Conservation (phyloP, 352 stramenopile species). For the Phytopythium boreale region DNA sequence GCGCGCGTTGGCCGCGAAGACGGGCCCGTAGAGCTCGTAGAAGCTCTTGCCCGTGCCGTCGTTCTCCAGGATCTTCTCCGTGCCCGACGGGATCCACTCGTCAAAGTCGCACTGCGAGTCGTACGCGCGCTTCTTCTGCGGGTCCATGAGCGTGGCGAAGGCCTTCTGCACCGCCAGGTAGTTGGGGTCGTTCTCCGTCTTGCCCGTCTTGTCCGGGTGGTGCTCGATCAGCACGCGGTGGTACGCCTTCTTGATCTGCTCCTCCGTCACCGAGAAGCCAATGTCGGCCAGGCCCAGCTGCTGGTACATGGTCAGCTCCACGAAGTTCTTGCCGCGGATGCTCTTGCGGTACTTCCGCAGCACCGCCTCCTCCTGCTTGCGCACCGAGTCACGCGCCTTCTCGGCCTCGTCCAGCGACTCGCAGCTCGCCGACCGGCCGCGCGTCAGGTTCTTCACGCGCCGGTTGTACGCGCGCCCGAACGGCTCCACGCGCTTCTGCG, state of each 20-base stretch:
- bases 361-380: constrained; percentile 64
- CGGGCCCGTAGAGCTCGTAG: constrained; percentile 80
- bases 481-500: constrained; percentile 72
- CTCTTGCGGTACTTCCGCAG: constrained; percentile 81
- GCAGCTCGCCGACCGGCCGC: constrained; percentile 71
- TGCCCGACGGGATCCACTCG: constrained; percentile 70
- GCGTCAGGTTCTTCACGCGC: constrained; percentile 70
- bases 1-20: constrained; percentile 74
- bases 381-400: constrained; percentile 49
- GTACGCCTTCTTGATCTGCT: constrained; percentile 88
- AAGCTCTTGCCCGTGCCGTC: constrained; percentile 76
- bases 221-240: constrained; percentile 87
- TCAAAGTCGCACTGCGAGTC: constrained; percentile 88
- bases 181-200: constrained; percentile 89
- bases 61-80: constrained; percentile 79
- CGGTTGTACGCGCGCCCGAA: constrained; percentile 70
- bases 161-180: constrained; percentile 85
- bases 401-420: constrained; percentile 71
- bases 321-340: constrained; percentile 78
- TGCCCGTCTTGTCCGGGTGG: constrained; percentile 86
- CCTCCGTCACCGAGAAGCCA: constrained; percentile 78
- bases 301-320: constrained; percentile 86
- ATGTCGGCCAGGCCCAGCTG: constrained; percentile 72
- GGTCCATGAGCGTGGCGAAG: constrained; percentile 77
- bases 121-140: constrained; percentile 80